Conservation (phyloP, 2,329 filamentous ascomycete genomes). For the Sporothrix pseudoabietina region DNA sequence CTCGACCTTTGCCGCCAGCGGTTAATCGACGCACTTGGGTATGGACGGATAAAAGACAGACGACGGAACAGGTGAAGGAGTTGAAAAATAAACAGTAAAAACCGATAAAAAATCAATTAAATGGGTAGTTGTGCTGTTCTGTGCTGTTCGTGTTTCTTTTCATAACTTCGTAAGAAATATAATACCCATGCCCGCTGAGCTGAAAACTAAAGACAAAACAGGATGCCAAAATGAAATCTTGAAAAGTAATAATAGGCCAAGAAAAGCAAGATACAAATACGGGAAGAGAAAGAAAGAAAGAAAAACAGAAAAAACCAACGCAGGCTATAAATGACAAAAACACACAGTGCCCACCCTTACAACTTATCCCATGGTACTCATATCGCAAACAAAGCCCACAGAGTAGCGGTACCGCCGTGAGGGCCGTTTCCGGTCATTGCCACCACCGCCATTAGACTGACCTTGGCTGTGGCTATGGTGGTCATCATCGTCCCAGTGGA, state of each 20-base stretch:
- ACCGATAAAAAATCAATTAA: background rate
- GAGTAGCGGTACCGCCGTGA: slow-evolving; percentile 61
- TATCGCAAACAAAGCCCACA: slow-evolving; percentile 75
- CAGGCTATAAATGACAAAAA: background rate
- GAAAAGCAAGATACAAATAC: background rate
- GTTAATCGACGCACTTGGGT: slow-evolving; percentile 8
- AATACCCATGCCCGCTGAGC: background rate
- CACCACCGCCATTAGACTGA: background rate
- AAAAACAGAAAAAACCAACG: background rate
- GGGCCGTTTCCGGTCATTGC: background rate
- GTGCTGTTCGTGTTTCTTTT: background rate
- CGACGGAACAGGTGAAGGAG: too few species aligned
- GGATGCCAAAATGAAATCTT: background rate
- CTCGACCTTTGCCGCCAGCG: slow-evolving; percentile 38
- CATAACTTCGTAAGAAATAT: background rate
- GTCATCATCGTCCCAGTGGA: slow-evolving; percentile 65
- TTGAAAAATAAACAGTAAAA: background rate
- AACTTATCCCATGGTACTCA: slow-evolving; percentile 11
- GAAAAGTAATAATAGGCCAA: background rate
- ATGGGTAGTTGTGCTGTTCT: slow-evolving; percentile 12
- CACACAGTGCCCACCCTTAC: background rate
- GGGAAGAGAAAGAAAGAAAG: background rate
- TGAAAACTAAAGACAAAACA: background rate
- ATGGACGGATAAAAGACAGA: background rate
- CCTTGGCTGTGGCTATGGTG: background rate